Percentiles rank a stretch among this genome's conserved stretches.
phyloP scores from a whole-genome alignment of 2,329 filamentous ascomycete genomes.

The Pseudopyrenochaeta lycopersici region DNA sequence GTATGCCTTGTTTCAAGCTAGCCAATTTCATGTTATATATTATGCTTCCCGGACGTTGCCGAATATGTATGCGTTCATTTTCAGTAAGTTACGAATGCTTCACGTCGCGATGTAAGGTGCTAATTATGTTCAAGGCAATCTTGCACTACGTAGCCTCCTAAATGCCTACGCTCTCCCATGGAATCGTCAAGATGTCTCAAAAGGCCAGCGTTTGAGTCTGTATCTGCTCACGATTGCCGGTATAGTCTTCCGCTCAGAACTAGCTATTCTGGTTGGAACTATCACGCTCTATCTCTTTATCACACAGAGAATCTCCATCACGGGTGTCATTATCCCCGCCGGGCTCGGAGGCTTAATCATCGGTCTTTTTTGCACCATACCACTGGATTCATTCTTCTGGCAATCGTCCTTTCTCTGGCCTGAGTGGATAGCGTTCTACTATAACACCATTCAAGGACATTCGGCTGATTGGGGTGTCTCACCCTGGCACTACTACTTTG shows the following conservation, averaged over 20 bases:
- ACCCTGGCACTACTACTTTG: conserved; percentile 87
- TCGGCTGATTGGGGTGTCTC: conserved; percentile 88
- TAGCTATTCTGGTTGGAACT: conserved; percentile 80
- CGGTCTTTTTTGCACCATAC: conserved; percentile 74
- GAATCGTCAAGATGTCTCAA: conserved; percentile 46
- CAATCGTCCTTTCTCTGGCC: conserved; percentile 81
- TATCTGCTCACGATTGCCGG: conserved; percentile 81
- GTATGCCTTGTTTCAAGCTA: conserved; percentile 80
- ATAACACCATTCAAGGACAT: conserved; percentile 85
- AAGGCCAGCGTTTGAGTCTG: conserved; percentile 70
- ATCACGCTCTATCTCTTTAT: conserved; percentile 72
- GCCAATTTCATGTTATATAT: conserved; percentile 92
- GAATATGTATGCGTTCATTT: conserved; percentile 93
- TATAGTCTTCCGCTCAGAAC: conserved; percentile 87
- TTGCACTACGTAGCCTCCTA: conserved; percentile 66
- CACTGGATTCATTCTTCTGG: conserved; percentile 94
- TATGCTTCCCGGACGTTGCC: conserved; percentile 92
- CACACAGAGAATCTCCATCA: conserved; percentile 62
- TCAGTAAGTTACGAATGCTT: conserved; percentile 67
- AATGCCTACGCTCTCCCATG: conserved; percentile 54
- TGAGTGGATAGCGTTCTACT: conserved; percentile 87
- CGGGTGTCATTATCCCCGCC: conserved; percentile 69
- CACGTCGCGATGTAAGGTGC: neutral
- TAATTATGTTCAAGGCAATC: conserved; percentile 62
- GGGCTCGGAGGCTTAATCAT: conserved; percentile 71